Conservation (phyloP, 2,329 filamentous ascomycete species). For the Neonectria faginata region DNA sequence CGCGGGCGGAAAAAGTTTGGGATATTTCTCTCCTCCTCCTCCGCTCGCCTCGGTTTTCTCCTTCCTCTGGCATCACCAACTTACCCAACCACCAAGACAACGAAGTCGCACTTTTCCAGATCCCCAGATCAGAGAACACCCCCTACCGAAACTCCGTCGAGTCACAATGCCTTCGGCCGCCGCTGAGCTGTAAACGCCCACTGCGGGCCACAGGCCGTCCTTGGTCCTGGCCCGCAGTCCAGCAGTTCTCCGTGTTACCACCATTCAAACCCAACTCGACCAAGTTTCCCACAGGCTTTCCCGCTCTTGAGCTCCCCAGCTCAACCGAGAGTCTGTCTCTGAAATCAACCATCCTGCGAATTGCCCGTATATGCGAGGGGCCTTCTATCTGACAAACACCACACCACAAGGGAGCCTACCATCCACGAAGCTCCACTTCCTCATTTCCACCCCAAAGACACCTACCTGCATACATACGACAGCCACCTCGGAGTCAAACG, state of each 20-base stretch:
- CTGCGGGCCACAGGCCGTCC: conserved; percentile 72
- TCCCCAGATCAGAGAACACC: conserved; percentile 50
- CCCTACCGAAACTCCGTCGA: conserved; percentile 75
- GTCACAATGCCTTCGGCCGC: conserved; percentile 78
- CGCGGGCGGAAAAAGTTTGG: conserved; percentile 45
- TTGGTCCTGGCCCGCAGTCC: conserved; percentile 76
- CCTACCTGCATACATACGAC: not conserved
- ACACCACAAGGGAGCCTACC: not conserved
- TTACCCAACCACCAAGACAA: conserved; percentile 65
- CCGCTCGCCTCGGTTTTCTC: conserved; percentile 47
- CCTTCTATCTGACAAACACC: conserved; percentile 34
- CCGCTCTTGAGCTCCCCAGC: conserved; percentile 55
- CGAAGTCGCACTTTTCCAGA: conserved; percentile 66
- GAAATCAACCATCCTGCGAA: conserved; percentile 50
- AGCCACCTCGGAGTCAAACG: not conserved
- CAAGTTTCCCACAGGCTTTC: conserved; percentile 73
- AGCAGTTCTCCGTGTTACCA: conserved; percentile 81
- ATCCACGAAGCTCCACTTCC: conserved; percentile 1
- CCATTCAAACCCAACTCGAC: conserved; percentile 69
- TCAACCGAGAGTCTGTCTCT: conserved; percentile 54
- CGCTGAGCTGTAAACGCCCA: conserved; percentile 93
- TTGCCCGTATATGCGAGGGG: conserved; percentile 48
- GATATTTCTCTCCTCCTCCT: conserved; percentile 46
- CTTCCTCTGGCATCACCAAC: conserved; percentile 49
- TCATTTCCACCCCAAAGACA: not conserved